Percentiles rank a stretch among this genome's conserved stretches.
phyloP scores from a whole-genome alignment of 345 rosid species.

The Populus nigra region DNA sequence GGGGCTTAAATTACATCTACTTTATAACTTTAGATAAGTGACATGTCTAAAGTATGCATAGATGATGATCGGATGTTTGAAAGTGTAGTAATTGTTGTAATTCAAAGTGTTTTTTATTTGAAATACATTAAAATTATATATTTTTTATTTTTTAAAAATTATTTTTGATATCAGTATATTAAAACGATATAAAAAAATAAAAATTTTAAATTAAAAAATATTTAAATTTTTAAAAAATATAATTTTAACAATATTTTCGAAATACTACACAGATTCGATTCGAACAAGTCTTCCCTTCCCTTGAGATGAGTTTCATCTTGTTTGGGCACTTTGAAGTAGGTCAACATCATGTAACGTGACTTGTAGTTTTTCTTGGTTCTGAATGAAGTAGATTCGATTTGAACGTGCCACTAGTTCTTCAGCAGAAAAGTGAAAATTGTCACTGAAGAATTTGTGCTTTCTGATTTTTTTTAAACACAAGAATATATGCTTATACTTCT shows the following conservation, averaged over 20 bases:
- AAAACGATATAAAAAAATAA: too few species aligned
- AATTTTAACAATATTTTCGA: too few species aligned
- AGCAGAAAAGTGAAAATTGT: not conserved
- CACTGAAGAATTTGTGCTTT: not conserved
- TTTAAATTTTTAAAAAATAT: too few species aligned
- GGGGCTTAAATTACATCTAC: not conserved
- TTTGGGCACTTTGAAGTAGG: not conserved
- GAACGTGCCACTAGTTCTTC: not conserved
- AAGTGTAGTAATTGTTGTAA: accelerated
- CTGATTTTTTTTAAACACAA: not conserved
- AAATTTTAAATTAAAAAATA: too few species aligned
- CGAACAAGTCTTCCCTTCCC: too few species aligned
- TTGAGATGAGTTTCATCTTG: not conserved
- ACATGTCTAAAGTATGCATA: not conserved
- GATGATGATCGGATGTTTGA: too few species aligned
- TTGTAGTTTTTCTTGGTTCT: not conserved
- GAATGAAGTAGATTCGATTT: too few species aligned
- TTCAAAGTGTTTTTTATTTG: too few species aligned
- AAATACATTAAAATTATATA: too few species aligned
- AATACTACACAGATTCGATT: too few species aligned
- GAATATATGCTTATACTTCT: not conserved
- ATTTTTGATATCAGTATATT: accelerated
- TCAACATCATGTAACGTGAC: not conserved
- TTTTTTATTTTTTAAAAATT: too few species aligned
- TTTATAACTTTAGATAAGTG: not conserved